Evolutionary conservation across 305 asterid species (phyloP).

Genomic region (Fraxinus platypoda): DNA sequence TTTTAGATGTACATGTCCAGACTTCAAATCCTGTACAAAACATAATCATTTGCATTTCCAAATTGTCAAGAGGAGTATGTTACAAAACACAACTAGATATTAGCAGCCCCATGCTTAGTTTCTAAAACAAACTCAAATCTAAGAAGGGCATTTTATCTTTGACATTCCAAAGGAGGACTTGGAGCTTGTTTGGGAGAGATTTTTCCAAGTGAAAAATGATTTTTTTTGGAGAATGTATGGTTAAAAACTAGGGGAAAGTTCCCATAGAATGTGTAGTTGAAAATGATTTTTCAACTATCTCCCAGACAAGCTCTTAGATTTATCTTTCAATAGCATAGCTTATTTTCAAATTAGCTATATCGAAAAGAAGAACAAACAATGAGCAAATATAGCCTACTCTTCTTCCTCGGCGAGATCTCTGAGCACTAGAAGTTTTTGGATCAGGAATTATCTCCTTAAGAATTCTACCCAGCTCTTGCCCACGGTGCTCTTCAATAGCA

Average conservation of each 20-base stretch:
- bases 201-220: not conserved
- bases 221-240: not conserved
- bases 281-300: not conserved
- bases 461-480: constrained; percentile 70
- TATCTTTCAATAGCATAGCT: constrained; percentile 3
- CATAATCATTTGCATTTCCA: not conserved
- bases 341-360: constrained; percentile 8
- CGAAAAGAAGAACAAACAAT: constrained; percentile 17
- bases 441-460: constrained; percentile 67
- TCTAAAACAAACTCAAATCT: not conserved
- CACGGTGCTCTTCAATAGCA: constrained; percentile 78
- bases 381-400: constrained; percentile 46
- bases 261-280: not conserved
- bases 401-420: constrained; percentile 63
- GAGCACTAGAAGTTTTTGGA: constrained; percentile 46
- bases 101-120: not conserved
- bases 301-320: not conserved
- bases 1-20: not conserved
- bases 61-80: not conserved
- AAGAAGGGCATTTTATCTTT: not conserved
- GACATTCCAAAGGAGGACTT: not conserved
- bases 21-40: not conserved
- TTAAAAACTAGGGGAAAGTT: not conserved
- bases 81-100: not conserved
- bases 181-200: not conserved